A percentile compares a stretch with the other conserved stretches of the same genome.
phyloP scores from a whole-genome alignment of 2,329 filamentous ascomycete genomes.

The Penicillium sp. region DNA sequence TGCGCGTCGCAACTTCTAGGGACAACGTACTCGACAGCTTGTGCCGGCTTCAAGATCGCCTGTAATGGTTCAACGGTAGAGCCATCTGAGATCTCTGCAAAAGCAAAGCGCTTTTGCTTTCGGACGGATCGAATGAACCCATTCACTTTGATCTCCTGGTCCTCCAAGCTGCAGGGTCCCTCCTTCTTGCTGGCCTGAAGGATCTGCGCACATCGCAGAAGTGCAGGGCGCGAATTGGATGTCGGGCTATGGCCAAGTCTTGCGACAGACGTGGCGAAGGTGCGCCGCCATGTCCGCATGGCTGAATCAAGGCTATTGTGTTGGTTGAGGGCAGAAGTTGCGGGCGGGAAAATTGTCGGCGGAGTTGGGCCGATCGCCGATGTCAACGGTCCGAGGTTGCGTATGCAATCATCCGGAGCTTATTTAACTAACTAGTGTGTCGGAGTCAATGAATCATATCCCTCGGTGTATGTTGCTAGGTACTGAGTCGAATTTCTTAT shows the following conservation, averaged over 20 bases:
- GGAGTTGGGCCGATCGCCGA: constrained; percentile 2
- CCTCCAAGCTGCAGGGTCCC: constrained; percentile 29
- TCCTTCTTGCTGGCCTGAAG: constrained; percentile 30
- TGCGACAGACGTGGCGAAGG: constrained; percentile 34
- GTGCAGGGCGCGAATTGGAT: constrained; percentile 15
- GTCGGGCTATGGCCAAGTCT: constrained; percentile 27
- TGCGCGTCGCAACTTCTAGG: neutral
- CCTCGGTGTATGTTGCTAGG: too few relatives aligned
- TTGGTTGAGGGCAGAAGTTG: constrained; percentile 16
- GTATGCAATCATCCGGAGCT: too few relatives aligned
- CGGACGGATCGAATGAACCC: constrained; percentile 81
- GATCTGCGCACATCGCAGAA: constrained; percentile 38
- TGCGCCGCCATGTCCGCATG: constrained; percentile 41
- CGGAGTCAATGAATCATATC: too few relatives aligned
- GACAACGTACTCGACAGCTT: constrained; percentile 63
- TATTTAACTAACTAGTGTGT: too few relatives aligned
- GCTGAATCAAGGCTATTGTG: constrained; percentile 17
- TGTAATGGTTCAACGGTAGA: constrained; percentile 75
- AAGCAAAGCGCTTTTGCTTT: constrained; percentile 76
- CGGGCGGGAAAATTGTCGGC: constrained; percentile 13
- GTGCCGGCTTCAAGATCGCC: constrained; percentile 66
- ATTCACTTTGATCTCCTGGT: constrained; percentile 54
- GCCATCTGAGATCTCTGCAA: constrained; percentile 82
- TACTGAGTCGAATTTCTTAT: too few relatives aligned
- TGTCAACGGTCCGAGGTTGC: neutral